These are phyloP conservation scores for Selaginella tamariscina DNA, from an alignment of 75 land plant species.

Conservation along the genomic window DNA sequence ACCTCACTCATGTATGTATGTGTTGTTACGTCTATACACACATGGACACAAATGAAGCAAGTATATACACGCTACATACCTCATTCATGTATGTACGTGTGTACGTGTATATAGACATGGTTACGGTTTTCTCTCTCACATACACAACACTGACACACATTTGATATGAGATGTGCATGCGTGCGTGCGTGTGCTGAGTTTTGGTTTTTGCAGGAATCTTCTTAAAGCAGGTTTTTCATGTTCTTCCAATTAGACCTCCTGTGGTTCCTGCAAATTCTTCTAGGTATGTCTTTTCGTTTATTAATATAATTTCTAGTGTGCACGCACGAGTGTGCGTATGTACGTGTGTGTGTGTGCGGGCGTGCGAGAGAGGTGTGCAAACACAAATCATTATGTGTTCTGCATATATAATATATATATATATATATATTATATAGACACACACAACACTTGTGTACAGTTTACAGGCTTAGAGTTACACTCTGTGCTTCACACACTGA, in stretches of 20 bases:
- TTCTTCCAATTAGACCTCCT: constrained; percentile 87
- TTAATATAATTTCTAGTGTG: neutral
- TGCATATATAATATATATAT: too few relatives aligned
- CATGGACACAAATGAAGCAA: neutral
- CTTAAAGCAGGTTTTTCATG: constrained; percentile 70
- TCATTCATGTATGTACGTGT: too few relatives aligned
- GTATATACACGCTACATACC: neutral
- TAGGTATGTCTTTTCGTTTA: constrained; percentile 35
- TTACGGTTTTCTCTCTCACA: too few relatives aligned
- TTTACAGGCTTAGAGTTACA: constrained; percentile 59
- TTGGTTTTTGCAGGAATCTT: constrained; percentile 17
- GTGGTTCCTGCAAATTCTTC: constrained; percentile 83
- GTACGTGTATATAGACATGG: too few relatives aligned
- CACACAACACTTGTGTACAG: neutral
- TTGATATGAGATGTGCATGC: too few relatives aligned
- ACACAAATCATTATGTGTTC: too few relatives aligned
- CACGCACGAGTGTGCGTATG: too few relatives aligned
- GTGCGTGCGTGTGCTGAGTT: too few relatives aligned
- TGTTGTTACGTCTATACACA: neutral
- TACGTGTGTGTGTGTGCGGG: too few relatives aligned
- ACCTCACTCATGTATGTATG: constrained; percentile 13
- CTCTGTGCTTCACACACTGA: constrained; percentile 72
- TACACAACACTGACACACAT: too few relatives aligned
- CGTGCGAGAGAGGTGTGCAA: too few relatives aligned
- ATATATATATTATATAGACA: too few relatives aligned